Conservation (phyloP, 192 early-diverging fungal genomes). For the Piromyces finnis region DNA sequence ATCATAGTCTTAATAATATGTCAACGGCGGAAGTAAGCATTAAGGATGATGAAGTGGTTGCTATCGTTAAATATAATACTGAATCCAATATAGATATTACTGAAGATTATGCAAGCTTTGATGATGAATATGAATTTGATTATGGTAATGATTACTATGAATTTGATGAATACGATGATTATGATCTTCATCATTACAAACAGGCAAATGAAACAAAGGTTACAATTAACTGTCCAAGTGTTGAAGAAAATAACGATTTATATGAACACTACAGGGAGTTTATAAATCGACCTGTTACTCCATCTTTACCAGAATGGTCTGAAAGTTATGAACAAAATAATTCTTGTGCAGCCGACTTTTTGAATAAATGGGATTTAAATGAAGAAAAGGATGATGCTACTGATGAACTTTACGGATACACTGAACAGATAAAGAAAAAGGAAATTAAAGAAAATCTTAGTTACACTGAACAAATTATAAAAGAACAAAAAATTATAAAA, state of each 20-base stretch:
- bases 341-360: too few relatives aligned
- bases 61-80: neutral
- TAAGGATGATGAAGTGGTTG: neutral
- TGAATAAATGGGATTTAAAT: neutral
- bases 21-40: too few relatives aligned
- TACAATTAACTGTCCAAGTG: neutral
- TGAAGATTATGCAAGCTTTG: neutral
- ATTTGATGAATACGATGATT: neutral
- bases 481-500: neutral
- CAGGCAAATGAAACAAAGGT: neutral
- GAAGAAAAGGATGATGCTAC: neutral
- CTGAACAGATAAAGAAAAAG: neutral
- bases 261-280: neutral
- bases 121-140: neutral
- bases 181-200: neutral
- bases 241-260: neutral
- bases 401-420: neutral
- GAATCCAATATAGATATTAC: neutral
- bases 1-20: neutral
- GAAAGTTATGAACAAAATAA: too few relatives aligned
- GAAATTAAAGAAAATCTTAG: neutral
- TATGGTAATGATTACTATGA: neutral
- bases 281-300: neutral
- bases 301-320: neutral
- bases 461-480: neutral